Percentiles rank a stretch among this genome's conserved stretches.
phyloP scores from a whole-genome alignment of 805 yeast genomes.

The Wickerhamomyces xylosicus region DNA sequence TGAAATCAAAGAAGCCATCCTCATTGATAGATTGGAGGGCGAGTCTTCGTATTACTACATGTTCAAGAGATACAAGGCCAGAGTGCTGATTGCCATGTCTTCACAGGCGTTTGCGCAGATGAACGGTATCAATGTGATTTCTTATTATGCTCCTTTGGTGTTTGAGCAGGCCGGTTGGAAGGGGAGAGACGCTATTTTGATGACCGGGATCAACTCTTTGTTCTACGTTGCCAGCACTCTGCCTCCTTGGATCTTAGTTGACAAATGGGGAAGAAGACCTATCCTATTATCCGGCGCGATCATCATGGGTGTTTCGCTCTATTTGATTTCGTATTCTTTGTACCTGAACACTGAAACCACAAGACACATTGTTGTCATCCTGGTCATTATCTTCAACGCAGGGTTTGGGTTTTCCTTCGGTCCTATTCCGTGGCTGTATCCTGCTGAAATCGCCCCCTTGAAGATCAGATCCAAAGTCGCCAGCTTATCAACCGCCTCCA shows the following conservation, averaged over 20 bases:
- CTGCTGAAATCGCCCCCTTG: constrained; percentile 79
- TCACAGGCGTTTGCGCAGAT: constrained; percentile 90
- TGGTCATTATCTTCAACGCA: constrained; percentile 74
- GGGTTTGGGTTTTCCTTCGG: constrained; percentile 91
- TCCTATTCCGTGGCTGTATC: constrained; percentile 85
- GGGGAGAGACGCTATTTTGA: constrained; percentile 76
- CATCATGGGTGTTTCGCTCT: constrained; percentile 66
- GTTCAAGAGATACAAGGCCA: constrained; percentile 63
- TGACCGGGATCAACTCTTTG: constrained; percentile 76
- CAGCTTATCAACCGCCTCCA: constrained; percentile 81
- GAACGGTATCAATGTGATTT: constrained; percentile 86
- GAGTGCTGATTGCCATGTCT: constrained; percentile 81
- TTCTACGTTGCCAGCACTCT: constrained; percentile 57
- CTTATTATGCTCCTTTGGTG: constrained; percentile 88
- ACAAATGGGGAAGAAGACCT: constrained; percentile 87
- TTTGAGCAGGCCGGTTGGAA: constrained; percentile 94
- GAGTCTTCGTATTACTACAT: constrained; percentile 65
- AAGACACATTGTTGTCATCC: constrained; percentile 60
- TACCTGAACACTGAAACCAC: constrained; percentile 41
- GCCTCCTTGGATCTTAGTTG: constrained; percentile 89
- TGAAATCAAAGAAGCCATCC: constrained; percentile 71
- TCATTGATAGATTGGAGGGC: constrained; percentile 72
- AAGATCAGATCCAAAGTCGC: constrained; percentile 85
- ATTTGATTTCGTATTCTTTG: constrained; percentile 52
- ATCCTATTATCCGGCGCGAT: constrained; percentile 70